Percentiles rank a stretch among this genome's conserved stretches.
Evolutionary conservation across 2,329 filamentous ascomycete genomes (phyloP).

Genomic region (Elsinoe batatas): DNA sequence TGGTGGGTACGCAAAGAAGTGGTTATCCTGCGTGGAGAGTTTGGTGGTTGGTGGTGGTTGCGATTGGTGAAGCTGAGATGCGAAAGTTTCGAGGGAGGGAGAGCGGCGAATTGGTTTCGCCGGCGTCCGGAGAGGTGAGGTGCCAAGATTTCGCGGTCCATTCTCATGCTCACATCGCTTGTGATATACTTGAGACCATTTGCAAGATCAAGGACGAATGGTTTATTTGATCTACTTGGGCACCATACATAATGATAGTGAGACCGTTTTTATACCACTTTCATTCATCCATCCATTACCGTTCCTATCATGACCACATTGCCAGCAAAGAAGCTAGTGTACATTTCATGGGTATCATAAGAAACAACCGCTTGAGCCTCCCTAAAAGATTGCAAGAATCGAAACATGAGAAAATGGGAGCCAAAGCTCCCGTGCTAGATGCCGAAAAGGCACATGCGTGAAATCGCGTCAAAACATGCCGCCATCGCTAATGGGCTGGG

Average conservation of each 20-base stretch:
- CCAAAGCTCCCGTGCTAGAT: neutral
- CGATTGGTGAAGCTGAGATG: neutral
- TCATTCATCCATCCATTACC: conserved; percentile 6
- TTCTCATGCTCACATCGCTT: neutral
- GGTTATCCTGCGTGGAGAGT: conserved; percentile 64
- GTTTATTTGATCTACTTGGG: neutral
- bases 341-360: conserved; percentile 11
- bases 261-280: too few relatives aligned
- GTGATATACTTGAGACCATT: neutral
- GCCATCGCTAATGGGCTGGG: neutral
- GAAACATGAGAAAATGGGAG: conserved; percentile 3
- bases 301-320: conserved; percentile 6
- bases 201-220: neutral
- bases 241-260: neutral
- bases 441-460: neutral
- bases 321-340: neutral
- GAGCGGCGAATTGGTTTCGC: conserved; percentile 3
- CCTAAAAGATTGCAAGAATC: conserved; percentile 12
- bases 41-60: neutral
- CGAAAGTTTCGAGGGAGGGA: neutral
- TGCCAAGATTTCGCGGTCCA: conserved; percentile 9
- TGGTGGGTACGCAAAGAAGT: conserved; percentile 64
- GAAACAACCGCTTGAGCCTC: conserved; percentile 10
- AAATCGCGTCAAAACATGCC: conserved; percentile 10
- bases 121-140: neutral